These are phyloP conservation scores for Dothistroma septosporum DNA, from an alignment of 2,329 filamentous ascomycete species.

Conservation along the genomic window DNA sequence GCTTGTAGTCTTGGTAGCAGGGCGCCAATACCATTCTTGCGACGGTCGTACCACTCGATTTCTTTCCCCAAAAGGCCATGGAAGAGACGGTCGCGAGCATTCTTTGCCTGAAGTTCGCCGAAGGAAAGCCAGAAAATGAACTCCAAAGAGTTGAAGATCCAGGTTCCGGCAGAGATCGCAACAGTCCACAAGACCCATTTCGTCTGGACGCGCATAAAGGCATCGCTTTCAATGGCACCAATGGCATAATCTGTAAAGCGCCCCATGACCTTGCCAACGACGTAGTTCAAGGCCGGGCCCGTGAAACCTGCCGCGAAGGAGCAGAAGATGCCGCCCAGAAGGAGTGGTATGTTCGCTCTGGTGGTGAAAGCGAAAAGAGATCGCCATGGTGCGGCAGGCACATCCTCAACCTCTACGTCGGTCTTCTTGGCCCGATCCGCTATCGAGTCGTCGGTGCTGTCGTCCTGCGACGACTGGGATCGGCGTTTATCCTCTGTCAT, in stretches of 20 bases:
- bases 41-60: slow-evolving; percentile 76
- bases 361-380: slow-evolving; percentile 70
- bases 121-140: slow-evolving; percentile 70
- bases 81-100: slow-evolving; percentile 63
- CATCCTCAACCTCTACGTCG: slow-evolving; percentile 15
- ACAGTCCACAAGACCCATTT: slow-evolving; percentile 61
- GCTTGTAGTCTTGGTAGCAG: slow-evolving; percentile 69
- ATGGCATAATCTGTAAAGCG: slow-evolving; percentile 63
- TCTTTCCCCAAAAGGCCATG: slow-evolving; percentile 64
- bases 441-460: slow-evolving; percentile 4
- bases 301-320: slow-evolving; percentile 59
- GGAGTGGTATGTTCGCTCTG: slow-evolving; percentile 52
- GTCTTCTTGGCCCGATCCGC: slow-evolving; percentile 3
- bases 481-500: slow-evolving; percentile 18
- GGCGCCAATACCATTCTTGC: slow-evolving; percentile 66
- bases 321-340: slow-evolving; percentile 54
- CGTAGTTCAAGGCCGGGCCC: slow-evolving; percentile 61
- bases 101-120: slow-evolving; percentile 73
- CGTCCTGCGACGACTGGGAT: slow-evolving; percentile 15
- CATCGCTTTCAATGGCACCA: slow-evolving; percentile 46
- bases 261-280: slow-evolving; percentile 73
- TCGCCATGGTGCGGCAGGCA: slow-evolving; percentile 40
- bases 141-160: slow-evolving; percentile 63
- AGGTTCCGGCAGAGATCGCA: slow-evolving; percentile 60
- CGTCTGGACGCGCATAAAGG: slow-evolving; percentile 55